Base-by-base conservation (phyloP, 2,329 filamentous ascomycete genomes). In the Trichoderma gracile region DNA sequence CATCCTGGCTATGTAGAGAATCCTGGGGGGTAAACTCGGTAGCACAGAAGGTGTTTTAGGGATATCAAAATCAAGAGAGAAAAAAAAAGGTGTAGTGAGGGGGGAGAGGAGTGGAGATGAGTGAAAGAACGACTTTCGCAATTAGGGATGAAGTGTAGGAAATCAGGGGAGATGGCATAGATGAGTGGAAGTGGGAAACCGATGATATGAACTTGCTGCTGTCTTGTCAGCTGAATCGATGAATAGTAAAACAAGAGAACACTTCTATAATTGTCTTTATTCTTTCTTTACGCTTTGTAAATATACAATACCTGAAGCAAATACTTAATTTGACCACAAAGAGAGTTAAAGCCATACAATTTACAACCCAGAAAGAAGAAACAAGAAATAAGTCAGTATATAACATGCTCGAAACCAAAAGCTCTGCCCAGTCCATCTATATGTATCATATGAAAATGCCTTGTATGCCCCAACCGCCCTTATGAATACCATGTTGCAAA, bases 1-100 rank as follows among this genome's bases (percentile, higher is more conserved):
- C 21, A 3, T 10, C 5, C 47, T 55, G 49, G 63, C 61, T 54
- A 45, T 65, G 63, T 65, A 65, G 63, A 54, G 55, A 65, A 49
- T 45, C n/a, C 21, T 25, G 50, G 27, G 40, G 25, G 33, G 5
- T 19, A 27, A 14, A 38, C 40, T 27, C 21, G 46, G 23, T 52
- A 19, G 19, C 30, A 42, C 46, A 19, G 14, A 30, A 15, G n/a
- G 21, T 25, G 46, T 33, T 12, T 30, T 23, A 42, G 49, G 42
- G 46, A 33, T 10, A 0, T 33, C 30, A 33, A 38, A 38, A 1
- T 1, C 33, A 38, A 38, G 33, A 38, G 10, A 5, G 27, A 21
- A 27, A n/a, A 45, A 53, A 52, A 58, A 52, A 27, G 33, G 21
- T 40, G 40, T 19, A 17, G 54, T 25, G 17, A 52, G 27, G 30